phyloP scores from a whole-genome alignment of 768 basidiomycete species.

The Tricholoma flavovirens region DNA sequence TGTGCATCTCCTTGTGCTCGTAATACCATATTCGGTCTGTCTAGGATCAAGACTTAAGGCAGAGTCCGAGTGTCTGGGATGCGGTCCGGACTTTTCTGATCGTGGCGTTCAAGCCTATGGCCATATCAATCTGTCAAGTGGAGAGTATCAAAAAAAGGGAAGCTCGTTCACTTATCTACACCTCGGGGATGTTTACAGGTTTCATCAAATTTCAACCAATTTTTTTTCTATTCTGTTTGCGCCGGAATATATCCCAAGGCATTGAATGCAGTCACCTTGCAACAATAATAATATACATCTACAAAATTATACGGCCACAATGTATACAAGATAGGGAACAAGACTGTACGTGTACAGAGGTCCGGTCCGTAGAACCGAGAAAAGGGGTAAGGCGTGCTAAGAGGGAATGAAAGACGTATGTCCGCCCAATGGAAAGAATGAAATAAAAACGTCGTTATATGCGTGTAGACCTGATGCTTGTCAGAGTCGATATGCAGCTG shows the following conservation, averaged over 20 bases:
- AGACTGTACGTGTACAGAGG: neutral
- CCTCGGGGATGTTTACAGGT: too few relatives aligned
- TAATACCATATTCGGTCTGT: neutral
- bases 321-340: neutral
- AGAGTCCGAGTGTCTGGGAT: neutral
- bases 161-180: neutral
- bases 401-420: neutral
- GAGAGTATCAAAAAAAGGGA: neutral
- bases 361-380: neutral
- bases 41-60: neutral
- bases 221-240: neutral
- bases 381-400: neutral
- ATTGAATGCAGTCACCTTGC: neutral
- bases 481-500: neutral
- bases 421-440: slow-evolving; percentile 4
- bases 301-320: neutral
- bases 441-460: slow-evolving; percentile 4
- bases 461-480: neutral
- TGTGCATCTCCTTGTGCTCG: neutral
- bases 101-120: neutral
- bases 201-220: neutral
- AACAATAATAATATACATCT: neutral
- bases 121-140: neutral
- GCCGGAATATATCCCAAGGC: neutral
- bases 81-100: neutral